Base-by-base conservation (phyloP, 192 early-diverging fungal species). In the Rhizophagus clarus region DNA sequence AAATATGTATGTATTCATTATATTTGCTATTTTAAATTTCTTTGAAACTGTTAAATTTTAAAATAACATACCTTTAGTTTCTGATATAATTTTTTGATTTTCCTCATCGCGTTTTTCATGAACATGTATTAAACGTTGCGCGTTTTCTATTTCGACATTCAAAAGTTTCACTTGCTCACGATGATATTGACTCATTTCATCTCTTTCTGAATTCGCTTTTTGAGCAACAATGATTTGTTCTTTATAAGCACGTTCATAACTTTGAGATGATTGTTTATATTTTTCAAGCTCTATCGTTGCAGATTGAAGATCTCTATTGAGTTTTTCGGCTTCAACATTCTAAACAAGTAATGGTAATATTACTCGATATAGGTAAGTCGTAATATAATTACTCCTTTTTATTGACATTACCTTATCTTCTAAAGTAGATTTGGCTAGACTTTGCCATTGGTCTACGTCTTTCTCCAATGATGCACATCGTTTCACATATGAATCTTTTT, bases 391-490 rank as follows among this genome's bases (percentile, higher is more conserved):
- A 37, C 1, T 20, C 4, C 4, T 68, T 68, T 68, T 3, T 0
- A 15, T 15, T 20, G 6, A 20, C 8, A 20, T 7, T 32, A 70
- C 68, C 68, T 70, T 70, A n/a, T 22, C 22, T 34, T 70, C 68
- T 40, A 34, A 2, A 22, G 68, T 40, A 9, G 68, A 37, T 70
- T 34, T 70, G 10, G 68, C 34, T 9, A 70, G 22, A 70, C 40
- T 34, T 70, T 70, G 68, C 68, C 68, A 70, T 9, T 70, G 68
- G 0, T 37, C 34, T n/a, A 70, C 31, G 40, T 70, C 68, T 70
- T 70, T 70, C 17, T 70, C 68, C 2, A 37, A 37, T 40, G 68
- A 70, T 20, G 14, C 22, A 4, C 31, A 17, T 70, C 34, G 68
- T 37, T 40, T 40, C n/a, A n/a, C 4, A 22, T 37, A 34, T 8